Evolutionary conservation across 2,329 filamentous ascomycete genomes (phyloP).

Genomic region (Pestalotiopsis sp.): DNA sequence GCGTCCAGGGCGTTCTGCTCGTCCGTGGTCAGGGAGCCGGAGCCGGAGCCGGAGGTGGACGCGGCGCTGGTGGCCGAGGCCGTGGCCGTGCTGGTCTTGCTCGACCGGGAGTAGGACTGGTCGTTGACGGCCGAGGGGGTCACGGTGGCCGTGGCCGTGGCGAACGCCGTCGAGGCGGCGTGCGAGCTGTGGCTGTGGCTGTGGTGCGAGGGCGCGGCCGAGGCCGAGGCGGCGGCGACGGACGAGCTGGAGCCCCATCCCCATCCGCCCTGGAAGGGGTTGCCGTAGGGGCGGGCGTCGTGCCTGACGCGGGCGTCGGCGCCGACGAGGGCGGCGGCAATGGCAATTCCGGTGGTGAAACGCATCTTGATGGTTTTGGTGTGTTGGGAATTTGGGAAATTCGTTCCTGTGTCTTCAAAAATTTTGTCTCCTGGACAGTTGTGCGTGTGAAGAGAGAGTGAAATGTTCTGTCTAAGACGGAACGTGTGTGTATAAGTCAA

Average conservation of each 20-base stretch:
- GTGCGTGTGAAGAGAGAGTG: background rate
- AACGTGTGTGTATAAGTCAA: background rate
- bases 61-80: background rate
- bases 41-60: background rate
- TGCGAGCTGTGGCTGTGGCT: background rate
- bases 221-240: background rate
- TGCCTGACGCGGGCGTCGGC: background rate
- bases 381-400: too few species aligned
- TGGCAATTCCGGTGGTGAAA: slow-evolving; percentile 5
- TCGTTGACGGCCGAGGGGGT: background rate
- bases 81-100: background rate
- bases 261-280: background rate
- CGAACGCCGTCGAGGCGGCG: background rate
- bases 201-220: background rate
- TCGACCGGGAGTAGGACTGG: background rate
- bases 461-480: background rate
- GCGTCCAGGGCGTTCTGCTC: slow-evolving; percentile 10
- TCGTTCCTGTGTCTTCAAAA: background rate
- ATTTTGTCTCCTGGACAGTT: slow-evolving; percentile 8
- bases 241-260: background rate
- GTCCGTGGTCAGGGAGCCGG: background rate
- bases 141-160: background rate
- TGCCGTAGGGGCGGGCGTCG: background rate
- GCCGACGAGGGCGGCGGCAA: slow-evolving; percentile 8
- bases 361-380: background rate